A percentile compares a stretch with the other conserved stretches of the same genome.
Conservation (phyloP, 2,329 filamentous ascomycete genomes). For the Pseudogymnoascus sp. region DNA sequence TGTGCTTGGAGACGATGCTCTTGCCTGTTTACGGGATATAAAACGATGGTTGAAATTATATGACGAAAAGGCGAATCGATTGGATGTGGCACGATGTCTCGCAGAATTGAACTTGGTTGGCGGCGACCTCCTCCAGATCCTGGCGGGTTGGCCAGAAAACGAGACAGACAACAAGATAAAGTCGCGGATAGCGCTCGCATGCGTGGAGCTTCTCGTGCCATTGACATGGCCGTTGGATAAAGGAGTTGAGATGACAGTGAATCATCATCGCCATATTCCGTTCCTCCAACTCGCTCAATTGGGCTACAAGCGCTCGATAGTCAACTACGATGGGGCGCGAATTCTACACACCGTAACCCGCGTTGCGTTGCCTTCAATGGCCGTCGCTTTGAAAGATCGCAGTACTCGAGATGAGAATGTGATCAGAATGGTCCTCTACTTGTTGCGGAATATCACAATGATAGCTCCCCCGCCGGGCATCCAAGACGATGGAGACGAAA, state of each 20-base stretch:
- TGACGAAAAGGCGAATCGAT: constrained; percentile 85
- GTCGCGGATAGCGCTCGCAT: constrained; percentile 72
- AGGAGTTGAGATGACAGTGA: constrained; percentile 75
- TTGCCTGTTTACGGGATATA: constrained; percentile 85
- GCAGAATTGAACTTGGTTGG: constrained; percentile 87
- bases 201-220: constrained; percentile 82
- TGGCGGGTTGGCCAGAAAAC: constrained; percentile 72
- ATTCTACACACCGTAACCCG: constrained; percentile 77
- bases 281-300: constrained; percentile 84
- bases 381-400: constrained; percentile 66
- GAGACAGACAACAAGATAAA: constrained; percentile 66
- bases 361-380: constrained; percentile 78
- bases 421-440: constrained; percentile 82
- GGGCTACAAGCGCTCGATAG: constrained; percentile 78
- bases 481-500: constrained; percentile 77
- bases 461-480: constrained; percentile 68
- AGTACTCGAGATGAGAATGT: constrained; percentile 78
- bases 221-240: constrained; percentile 90
- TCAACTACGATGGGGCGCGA: constrained; percentile 70
- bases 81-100: constrained; percentile 89
- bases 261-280: constrained; percentile 86
- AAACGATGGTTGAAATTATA: constrained; percentile 93
- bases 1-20: constrained; percentile 82
- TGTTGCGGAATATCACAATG: constrained; percentile 81
- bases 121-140: constrained; percentile 82